Evolutionary conservation across 129 eudicot genomes (phyloP), one percentile per base, ranked within the genome.

Genomic region (Flaveria sonorensis): DNA sequence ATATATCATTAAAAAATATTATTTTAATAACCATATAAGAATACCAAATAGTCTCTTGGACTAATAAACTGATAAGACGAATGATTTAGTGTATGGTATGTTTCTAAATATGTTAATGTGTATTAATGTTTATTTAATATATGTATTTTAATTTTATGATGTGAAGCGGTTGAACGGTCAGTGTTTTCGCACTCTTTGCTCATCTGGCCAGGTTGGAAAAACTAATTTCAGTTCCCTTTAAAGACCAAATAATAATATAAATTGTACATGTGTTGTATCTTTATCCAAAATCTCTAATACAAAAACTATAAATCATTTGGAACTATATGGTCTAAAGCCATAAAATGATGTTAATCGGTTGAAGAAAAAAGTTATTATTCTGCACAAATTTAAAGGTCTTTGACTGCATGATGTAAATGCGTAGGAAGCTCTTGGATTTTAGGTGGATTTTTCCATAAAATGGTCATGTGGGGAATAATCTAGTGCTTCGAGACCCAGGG

Each of bases 321-420:
- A 63, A 64, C 12, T 16, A 16, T 64, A 63, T 14, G 16, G 45
- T 13, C 3, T 30, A 36, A 36, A 36, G 40, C 40, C 32, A 15
- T 63, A 26, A 26, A 61, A 30, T 51, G 6, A 16, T 51, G 19
- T 16, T 3, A 51, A 16, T 11, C 45, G 13, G 28, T 66, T 2
- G 16, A 66, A 39, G 28, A 26, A 50, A 48, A 50, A 18, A 8
- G 19, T 16, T 56, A 57, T 57, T 40, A 46, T 18, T 26, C 16
- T 46, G 71, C 79, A 75, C 71, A 63, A 28, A 2, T 47, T 62
- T 43, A 0, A 72, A 48, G 73, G 67, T 39, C 66, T 71, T 79
- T 20, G 77, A 60, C 63, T 72, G 26, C 16, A 30, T 79, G 71
- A 56, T 47, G 69, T 79, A 62, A 72, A 79, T 72, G 72, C 46